These are phyloP conservation scores for Pseudoperonospora humuli DNA, from an alignment of 352 stramenopile species.

Conservation along the genomic window DNA sequence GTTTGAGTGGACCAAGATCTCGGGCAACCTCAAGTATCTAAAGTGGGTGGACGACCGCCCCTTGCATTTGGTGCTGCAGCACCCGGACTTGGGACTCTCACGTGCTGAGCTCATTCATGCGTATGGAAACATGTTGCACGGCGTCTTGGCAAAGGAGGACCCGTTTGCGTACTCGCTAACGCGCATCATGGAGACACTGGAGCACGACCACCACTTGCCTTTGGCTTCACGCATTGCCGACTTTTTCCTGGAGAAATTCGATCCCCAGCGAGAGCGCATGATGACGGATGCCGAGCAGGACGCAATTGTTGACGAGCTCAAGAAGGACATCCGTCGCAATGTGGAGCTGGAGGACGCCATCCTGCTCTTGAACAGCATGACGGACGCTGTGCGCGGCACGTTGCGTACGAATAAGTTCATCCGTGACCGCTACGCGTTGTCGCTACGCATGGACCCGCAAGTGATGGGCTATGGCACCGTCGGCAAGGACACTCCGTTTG, in stretches of 20 bases:
- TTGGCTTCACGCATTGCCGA: conserved; percentile 90
- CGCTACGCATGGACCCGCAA: conserved; percentile 65
- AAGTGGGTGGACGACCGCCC: conserved; percentile 84
- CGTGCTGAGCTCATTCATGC: conserved; percentile 93
- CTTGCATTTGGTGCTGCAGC: conserved; percentile 63
- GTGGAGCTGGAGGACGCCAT: conserved; percentile 69
- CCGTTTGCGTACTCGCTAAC: conserved; percentile 91
- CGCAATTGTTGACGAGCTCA: conserved; percentile 39
- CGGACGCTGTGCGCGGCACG: conserved; percentile 63
- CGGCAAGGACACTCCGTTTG: conserved; percentile 89
- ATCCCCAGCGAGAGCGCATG: conserved; percentile 32
- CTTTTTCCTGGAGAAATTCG: conserved; percentile 90
- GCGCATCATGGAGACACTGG: conserved; percentile 91
- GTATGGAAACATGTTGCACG: conserved; percentile 93
- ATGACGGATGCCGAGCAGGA: conserved; percentile 42
- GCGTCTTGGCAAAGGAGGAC: conserved; percentile 91
- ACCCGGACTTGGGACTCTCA: conserved; percentile 87
- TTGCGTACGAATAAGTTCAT: conserved; percentile 81
- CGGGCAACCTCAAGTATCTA: conserved; percentile 83
- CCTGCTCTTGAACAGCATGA: conserved; percentile 65
- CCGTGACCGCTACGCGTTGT: conserved; percentile 71
- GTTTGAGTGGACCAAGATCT: conserved; percentile 80
- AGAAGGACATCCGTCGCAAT: conserved; percentile 70
- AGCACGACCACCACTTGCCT: conserved; percentile 86
- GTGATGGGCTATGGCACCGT: conserved; percentile 79